Evolutionary conservation across 345 rosid species (phyloP).

Genomic region (Linum usitatissimum): DNA sequence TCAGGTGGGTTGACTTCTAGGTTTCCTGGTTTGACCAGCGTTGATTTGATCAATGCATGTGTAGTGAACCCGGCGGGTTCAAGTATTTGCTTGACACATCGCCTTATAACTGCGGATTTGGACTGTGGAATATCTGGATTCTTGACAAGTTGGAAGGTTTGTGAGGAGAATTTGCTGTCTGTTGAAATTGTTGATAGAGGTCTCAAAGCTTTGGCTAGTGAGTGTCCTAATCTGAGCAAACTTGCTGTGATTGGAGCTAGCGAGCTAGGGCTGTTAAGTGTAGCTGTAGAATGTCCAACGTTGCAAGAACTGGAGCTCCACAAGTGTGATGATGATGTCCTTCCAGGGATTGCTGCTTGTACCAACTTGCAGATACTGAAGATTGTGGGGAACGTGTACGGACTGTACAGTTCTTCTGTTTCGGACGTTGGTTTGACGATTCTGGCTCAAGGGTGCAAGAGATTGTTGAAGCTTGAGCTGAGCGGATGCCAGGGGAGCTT

Average conservation of each 20-base stretch:
- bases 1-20: not conserved
- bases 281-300: constrained; percentile 52
- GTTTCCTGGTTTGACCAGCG: not conserved
- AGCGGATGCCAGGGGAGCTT: constrained; percentile 82
- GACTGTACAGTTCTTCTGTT: constrained; percentile 49
- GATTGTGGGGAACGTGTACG: constrained; percentile 54
- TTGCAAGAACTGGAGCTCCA: constrained; percentile 80
- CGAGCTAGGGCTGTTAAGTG: constrained; percentile 53
- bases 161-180: not conserved
- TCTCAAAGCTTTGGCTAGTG: constrained; percentile 35
- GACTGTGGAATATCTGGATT: not conserved
- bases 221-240: constrained; percentile 58
- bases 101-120: not conserved
- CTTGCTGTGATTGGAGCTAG: constrained; percentile 56
- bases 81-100: not conserved
- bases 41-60: not conserved
- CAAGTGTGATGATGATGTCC: constrained; percentile 50
- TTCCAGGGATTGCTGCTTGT: constrained; percentile 73
- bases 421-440: constrained; percentile 88
- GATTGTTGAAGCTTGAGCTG: constrained; percentile 84
- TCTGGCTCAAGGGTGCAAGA: constrained; percentile 80
- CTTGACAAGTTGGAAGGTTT: not conserved
- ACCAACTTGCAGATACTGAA: constrained; percentile 77
- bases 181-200: constrained; percentile 37
- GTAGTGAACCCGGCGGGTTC: not conserved